Evolutionary conservation across 2,329 filamentous ascomycete species (phyloP).

Genomic region (Albophoma yamanashiensis): DNA sequence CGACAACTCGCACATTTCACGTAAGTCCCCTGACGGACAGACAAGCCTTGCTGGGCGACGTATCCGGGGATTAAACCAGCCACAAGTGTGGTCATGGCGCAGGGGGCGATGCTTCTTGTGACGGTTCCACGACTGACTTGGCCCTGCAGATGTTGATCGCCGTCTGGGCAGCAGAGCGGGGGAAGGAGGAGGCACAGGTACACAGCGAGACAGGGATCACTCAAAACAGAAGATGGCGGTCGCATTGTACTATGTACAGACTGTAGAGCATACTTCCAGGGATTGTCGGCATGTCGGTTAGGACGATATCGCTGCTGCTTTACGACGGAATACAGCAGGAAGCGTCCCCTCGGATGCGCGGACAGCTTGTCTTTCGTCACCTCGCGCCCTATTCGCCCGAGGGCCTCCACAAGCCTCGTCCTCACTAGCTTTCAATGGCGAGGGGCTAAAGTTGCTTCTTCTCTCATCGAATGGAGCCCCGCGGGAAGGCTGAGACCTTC

Average conservation of each 20-base stretch:
- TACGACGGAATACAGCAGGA: not conserved
- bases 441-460: constrained; percentile 1
- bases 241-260: not conserved
- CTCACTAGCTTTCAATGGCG: not conserved
- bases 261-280: not conserved
- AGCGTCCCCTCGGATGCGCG: not conserved
- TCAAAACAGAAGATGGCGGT: not conserved
- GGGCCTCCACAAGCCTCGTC: not conserved
- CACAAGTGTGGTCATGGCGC: not conserved
- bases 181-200: not conserved
- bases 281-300: not conserved
- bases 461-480: not conserved
- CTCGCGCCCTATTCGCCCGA: not conserved
- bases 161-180: not conserved
- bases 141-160: not conserved
- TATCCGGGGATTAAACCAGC: not conserved
- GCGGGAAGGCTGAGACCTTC: not conserved
- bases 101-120: not conserved
- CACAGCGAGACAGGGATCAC: not conserved
- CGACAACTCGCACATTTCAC: not conserved
- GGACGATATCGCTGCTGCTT: not conserved
- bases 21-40: not conserved
- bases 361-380: not conserved
- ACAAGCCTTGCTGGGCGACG: not conserved
- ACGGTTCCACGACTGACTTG: not conserved